These are phyloP conservation scores for Rossbeevera mucosa DNA, from an alignment of 768 basidiomycete species.

Conservation along the genomic window DNA sequence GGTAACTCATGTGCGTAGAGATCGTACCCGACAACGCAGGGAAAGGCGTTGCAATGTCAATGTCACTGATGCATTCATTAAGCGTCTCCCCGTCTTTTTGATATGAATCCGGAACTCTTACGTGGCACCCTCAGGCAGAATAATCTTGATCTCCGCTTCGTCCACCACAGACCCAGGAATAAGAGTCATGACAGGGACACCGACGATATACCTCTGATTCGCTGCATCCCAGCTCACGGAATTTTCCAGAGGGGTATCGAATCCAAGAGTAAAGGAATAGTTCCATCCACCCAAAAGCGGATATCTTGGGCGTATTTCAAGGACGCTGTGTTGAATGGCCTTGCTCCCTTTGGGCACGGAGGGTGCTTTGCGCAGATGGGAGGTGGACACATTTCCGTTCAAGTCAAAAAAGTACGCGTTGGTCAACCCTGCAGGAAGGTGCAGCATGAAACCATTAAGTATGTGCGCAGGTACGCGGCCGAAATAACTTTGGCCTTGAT, in stretches of 20 bases:
- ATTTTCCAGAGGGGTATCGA: slow-evolving; percentile 82
- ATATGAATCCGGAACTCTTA: slow-evolving; percentile 40
- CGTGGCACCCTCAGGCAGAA: slow-evolving; percentile 95
- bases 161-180: slow-evolving; percentile 79
- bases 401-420: slow-evolving; percentile 87
- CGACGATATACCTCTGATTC: slow-evolving; percentile 64
- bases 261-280: slow-evolving; percentile 91
- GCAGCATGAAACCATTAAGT: slow-evolving; percentile 66
- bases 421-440: slow-evolving; percentile 78
- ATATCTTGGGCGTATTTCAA: slow-evolving; percentile 87
- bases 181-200: slow-evolving; percentile 81
- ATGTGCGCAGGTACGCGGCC: slow-evolving; percentile 64
- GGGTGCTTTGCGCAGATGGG: slow-evolving; percentile 68
- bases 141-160: slow-evolving; percentile 70
- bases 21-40: slow-evolving; percentile 55
- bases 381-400: slow-evolving; percentile 96
- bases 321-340: slow-evolving; percentile 52
- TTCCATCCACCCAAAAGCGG: slow-evolving; percentile 97
- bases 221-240: slow-evolving; percentile 60
- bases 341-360: slow-evolving; percentile 55
- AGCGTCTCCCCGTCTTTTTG: slow-evolving; percentile 1
- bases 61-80: slow-evolving; percentile 49
- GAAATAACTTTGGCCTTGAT: slow-evolving; percentile 73
- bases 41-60: slow-evolving; percentile 77
- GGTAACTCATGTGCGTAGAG: slow-evolving; percentile 78